Conservation (phyloP, 2,329 filamentous ascomycete genomes). For the Colletotrichum paranaense region DNA sequence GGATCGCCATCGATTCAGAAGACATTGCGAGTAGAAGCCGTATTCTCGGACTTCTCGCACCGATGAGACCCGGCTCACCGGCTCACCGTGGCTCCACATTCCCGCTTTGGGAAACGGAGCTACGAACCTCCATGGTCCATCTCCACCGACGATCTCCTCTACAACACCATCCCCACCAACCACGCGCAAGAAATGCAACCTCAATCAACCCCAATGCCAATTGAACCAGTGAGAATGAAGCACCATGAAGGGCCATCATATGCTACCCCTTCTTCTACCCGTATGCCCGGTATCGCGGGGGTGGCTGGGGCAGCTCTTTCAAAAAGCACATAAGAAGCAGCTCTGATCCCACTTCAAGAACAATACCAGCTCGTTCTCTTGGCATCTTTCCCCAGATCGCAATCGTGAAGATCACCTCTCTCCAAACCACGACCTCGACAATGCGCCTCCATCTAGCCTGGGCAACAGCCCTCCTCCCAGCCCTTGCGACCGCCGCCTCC, state of each 20-base stretch:
- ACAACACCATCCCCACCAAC: conserved; percentile 17
- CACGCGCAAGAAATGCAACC: conserved; percentile 7
- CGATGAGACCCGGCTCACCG: conserved; percentile 12
- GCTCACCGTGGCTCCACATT: conserved; percentile 14
- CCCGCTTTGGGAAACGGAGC: conserved; percentile 28
- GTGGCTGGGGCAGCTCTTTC: background rate
- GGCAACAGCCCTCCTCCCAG: conserved; percentile 4
- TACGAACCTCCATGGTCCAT: conserved; percentile 24
- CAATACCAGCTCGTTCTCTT: background rate
- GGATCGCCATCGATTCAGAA: background rate
- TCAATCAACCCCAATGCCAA: background rate
- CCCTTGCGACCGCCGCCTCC: conserved; percentile 22
- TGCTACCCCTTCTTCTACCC: background rate
- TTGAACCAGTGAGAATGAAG: background rate
- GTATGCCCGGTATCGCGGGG: background rate
- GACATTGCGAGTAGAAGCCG: background rate
- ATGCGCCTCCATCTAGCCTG: background rate
- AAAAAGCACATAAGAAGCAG: conserved; percentile 1
- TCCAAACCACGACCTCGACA: background rate
- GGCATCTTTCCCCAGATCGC: background rate
- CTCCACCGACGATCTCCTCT: conserved; percentile 13
- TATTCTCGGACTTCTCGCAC: background rate
- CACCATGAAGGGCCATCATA: background rate
- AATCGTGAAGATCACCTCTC: background rate
- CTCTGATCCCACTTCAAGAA: background rate